These are phyloP conservation scores for Knufia petricola DNA, from an alignment of 2,329 filamentous ascomycete genomes.

Conservation along the genomic window DNA sequence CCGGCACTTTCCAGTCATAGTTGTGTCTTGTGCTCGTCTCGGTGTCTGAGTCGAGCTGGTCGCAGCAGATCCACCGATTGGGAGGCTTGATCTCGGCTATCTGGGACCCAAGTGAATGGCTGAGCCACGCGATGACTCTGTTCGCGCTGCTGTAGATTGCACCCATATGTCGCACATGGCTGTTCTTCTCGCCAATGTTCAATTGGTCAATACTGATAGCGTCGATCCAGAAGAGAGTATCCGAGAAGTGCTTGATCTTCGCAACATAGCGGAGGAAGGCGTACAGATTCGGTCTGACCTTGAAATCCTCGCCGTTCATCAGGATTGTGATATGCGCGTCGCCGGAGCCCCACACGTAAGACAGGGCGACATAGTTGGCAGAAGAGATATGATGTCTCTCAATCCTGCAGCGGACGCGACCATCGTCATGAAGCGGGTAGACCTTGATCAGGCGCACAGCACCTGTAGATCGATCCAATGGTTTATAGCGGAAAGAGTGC, in stretches of 20 bases:
- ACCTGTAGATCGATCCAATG: neutral
- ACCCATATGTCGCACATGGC: slow-evolving; percentile 6
- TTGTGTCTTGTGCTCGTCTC: neutral
- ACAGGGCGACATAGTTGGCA: neutral
- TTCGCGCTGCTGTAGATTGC: slow-evolving; percentile 2
- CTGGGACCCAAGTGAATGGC: neutral
- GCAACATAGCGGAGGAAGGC: neutral
- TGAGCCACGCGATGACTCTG: slow-evolving; percentile 5
- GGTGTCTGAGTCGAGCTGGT: neutral
- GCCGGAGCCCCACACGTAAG: slow-evolving; percentile 1
- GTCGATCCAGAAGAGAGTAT: slow-evolving; percentile 11
- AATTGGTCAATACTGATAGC: slow-evolving; percentile 12
- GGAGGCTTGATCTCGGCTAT: neutral
- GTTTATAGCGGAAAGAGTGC: neutral
- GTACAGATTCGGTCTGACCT: neutral
- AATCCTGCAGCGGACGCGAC: neutral
- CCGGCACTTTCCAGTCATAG: neutral
- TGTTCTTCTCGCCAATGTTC: slow-evolving; percentile 7
- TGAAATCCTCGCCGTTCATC: neutral
- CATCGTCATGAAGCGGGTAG: neutral
- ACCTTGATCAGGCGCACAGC: slow-evolving; percentile 2
- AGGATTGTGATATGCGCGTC: neutral
- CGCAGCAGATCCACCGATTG: neutral
- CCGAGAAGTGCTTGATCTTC: neutral
- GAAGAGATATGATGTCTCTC: neutral